Evolutionary conservation across 345 rosid species (phyloP).

Genomic region (Crucihimalaya himalaica): DNA sequence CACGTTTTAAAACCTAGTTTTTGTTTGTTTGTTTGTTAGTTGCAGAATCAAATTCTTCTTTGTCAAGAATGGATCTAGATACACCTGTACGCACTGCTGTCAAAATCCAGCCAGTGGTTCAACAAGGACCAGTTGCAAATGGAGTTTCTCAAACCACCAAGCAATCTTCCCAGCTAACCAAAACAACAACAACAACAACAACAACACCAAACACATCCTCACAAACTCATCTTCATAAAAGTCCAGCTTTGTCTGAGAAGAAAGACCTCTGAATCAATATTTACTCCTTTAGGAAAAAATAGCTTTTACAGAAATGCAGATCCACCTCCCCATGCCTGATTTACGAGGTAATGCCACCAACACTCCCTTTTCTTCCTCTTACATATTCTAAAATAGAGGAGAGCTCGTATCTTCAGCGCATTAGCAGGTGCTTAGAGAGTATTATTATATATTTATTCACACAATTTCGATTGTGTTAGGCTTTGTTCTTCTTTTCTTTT

Average conservation of each 20-base stretch:
- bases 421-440: slow-evolving; percentile 21
- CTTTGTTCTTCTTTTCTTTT: slow-evolving; percentile 6
- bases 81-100: slow-evolving; percentile 23
- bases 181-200: slow-evolving; percentile 4
- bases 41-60: slow-evolving; percentile 38
- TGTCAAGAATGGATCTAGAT: slow-evolving; percentile 35
- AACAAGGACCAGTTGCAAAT: slow-evolving; percentile 32
- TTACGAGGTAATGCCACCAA: slow-evolving; percentile 28
- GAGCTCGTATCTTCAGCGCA: not conserved
- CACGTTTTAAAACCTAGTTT: slow-evolving; percentile 5
- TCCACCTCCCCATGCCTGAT: slow-evolving; percentile 4
- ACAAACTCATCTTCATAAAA: slow-evolving; percentile 15
- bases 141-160: slow-evolving; percentile 35
- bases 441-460: not conserved
- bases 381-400: slow-evolving; percentile 18
- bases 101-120: slow-evolving; percentile 31
- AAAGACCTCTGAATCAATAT: slow-evolving; percentile 29
- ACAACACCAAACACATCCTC: slow-evolving; percentile 16
- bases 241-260: slow-evolving; percentile 34
- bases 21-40: slow-evolving; percentile 24
- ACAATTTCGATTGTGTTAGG: slow-evolving; percentile 26
- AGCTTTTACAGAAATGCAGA: slow-evolving; percentile 30
- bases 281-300: slow-evolving; percentile 24
- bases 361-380: slow-evolving; percentile 13
- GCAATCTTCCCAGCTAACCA: slow-evolving; percentile 32